These are phyloP conservation scores for Torulaspora pretoriensis DNA, from an alignment of 1,139 yeast species.

Conservation along the genomic window DNA sequence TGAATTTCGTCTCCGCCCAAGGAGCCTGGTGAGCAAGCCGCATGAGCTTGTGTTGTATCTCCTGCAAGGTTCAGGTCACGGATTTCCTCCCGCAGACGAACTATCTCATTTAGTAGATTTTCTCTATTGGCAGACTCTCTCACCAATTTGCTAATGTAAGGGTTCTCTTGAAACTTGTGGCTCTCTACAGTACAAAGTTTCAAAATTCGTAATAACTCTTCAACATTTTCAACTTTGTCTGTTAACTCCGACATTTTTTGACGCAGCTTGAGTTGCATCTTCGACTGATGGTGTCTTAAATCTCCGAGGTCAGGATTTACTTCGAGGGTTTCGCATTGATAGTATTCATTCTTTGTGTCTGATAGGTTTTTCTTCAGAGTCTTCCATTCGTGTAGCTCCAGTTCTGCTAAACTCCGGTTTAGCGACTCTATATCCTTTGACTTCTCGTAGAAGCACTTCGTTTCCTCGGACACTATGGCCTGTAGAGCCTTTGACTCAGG, in stretches of 20 bases:
- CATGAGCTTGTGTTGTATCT: neutral
- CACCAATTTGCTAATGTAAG: slow-evolving; percentile 18
- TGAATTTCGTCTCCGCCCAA: slow-evolving; percentile 12
- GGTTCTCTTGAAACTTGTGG: slow-evolving; percentile 15
- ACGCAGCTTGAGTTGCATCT: slow-evolving; percentile 23
- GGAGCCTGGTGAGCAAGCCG: neutral
- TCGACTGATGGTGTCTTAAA: slow-evolving; percentile 23
- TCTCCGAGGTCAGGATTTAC: slow-evolving; percentile 15
- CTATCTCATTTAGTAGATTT: slow-evolving; percentile 21
- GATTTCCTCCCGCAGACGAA: slow-evolving; percentile 21
- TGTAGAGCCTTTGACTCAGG: slow-evolving; percentile 35
- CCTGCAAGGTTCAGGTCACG: slow-evolving; percentile 10
- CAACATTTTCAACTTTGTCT: slow-evolving; percentile 15
- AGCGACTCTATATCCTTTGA: slow-evolving; percentile 6
- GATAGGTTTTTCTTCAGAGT: slow-evolving; percentile 5
- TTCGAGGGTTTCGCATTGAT: slow-evolving; percentile 15
- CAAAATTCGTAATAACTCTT: slow-evolving; percentile 20
- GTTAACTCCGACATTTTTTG: slow-evolving; percentile 18
- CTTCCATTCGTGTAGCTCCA: slow-evolving; percentile 2
- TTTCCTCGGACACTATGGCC: slow-evolving; percentile 20
- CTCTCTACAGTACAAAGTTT: slow-evolving; percentile 22
- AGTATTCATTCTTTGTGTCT: slow-evolving; percentile 14
- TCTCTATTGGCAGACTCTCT: slow-evolving; percentile 16
- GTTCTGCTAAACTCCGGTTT: slow-evolving; percentile 3
- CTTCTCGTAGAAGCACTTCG: neutral